A percentile compares a stretch with the other conserved stretches of the same genome.
phyloP scores from a whole-genome alignment of 208 protist species.

The Acanthamoeba rhysodes region DNA sequence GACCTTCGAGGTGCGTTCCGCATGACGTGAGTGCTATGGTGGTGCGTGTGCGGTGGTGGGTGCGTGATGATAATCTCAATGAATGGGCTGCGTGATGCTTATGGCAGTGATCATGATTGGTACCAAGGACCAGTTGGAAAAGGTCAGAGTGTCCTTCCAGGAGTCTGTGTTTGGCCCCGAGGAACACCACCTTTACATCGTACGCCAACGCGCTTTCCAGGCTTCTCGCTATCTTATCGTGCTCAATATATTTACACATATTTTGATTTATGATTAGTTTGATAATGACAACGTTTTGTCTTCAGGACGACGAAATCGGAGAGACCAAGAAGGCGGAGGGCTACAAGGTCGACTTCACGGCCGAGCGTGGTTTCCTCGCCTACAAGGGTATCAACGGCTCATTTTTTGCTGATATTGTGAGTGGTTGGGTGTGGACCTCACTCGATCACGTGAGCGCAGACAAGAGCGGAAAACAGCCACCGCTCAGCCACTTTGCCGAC shows the following conservation, averaged over 20 bases:
- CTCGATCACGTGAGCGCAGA: background rate
- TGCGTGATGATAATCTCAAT: background rate
- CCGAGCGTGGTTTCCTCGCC: slow-evolving; percentile 48
- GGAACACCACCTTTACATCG: slow-evolving; percentile 74
- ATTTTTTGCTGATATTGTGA: no score
- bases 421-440: no score
- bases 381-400: slow-evolving; percentile 10
- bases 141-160: slow-evolving; percentile 76
- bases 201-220: background rate
- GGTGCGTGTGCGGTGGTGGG: no score
- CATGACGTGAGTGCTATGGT: no score
- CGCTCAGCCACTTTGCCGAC: slow-evolving; percentile 70
- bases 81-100: no score
- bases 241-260: no score
- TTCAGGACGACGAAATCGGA: slow-evolving; percentile 64
- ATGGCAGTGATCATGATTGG: slow-evolving; percentile 77
- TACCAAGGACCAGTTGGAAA: slow-evolving; percentile 65
- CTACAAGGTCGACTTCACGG: slow-evolving; percentile 81
- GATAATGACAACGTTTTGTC: background rate
- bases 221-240: no score
- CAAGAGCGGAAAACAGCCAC: slow-evolving; percentile 1
- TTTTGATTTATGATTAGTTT: background rate
- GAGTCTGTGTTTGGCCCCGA: slow-evolving; percentile 83
- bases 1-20: background rate
- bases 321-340: slow-evolving; percentile 15